A percentile compares a stretch with the other conserved stretches of the same genome.
Conservation (phyloP, 768 basidiomycete genomes). For the Panellus pusillus region DNA sequence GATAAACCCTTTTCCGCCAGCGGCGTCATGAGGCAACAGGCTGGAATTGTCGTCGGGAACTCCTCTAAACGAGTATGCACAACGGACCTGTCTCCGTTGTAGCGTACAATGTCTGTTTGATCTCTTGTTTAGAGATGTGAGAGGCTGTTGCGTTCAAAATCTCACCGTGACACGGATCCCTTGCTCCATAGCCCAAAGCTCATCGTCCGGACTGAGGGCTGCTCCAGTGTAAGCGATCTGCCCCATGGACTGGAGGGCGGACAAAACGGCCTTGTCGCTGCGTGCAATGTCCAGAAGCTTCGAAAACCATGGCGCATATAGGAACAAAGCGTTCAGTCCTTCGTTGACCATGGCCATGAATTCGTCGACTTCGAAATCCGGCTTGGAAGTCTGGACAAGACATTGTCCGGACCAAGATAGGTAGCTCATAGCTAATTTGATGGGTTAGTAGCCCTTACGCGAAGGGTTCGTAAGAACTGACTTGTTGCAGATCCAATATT, state of each 20-base stretch:
- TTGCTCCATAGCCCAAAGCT: not conserved
- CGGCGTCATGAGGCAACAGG: not conserved
- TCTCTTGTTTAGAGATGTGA: not conserved
- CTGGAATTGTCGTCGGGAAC: not conserved
- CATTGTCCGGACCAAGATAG: slow-evolving; percentile 22
- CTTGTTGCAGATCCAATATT: slow-evolving; percentile 9
- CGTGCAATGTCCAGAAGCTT: slow-evolving; percentile 19
- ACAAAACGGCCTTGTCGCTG: slow-evolving; percentile 6
- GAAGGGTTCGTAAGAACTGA: not conserved
- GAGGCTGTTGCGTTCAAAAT: not conserved
- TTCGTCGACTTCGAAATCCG: slow-evolving; percentile 23
- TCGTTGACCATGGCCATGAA: slow-evolving; percentile 23
- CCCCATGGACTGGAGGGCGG: slow-evolving; percentile 16
- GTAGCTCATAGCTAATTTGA: slow-evolving; percentile 18
- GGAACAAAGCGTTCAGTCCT: slow-evolving; percentile 20
- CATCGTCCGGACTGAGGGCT: slow-evolving; percentile 6
- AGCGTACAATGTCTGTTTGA: slow-evolving; percentile 7
- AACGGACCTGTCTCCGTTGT: slow-evolving; percentile 13
- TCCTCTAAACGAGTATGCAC: not conserved
- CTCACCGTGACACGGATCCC: slow-evolving; percentile 6
- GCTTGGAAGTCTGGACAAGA: slow-evolving; percentile 23
- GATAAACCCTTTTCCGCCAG: not conserved
- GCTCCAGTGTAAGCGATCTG: slow-evolving; percentile 26
- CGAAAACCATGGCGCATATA: slow-evolving; percentile 26
- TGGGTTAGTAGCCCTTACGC: not conserved